Base-by-base conservation (phyloP, 73 alveolate genomes). In the Paramecium octaurelia region DNA sequence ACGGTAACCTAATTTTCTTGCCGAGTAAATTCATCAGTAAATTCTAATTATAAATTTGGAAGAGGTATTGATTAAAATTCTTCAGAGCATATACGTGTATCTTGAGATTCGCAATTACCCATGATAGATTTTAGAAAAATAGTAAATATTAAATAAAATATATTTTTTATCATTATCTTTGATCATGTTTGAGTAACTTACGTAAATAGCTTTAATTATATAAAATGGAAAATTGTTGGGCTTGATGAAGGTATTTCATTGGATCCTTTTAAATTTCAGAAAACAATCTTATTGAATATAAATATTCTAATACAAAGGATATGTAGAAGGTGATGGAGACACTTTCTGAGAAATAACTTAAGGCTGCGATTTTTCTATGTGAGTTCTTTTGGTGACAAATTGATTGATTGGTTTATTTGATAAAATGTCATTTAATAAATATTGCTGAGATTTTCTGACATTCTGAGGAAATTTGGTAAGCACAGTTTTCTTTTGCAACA, bases 261-360 rank as follows among this genome's bases (percentile, higher is more conserved):
- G 91, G 91, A 35, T 80, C 46, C 29, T 23, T 24, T 44, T 80
- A 24, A 24, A 80, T 80, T 80, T 80, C 46, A 24, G 70, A 80
- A 46, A 80, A 80, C 12, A 80, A 24, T 44, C 91, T 80, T 31
- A 14, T 42, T 31, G 48, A 20, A 64, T 64, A 64, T 64, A 23
- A 31, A 54, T 54, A 54, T 50, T 54, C 29, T 64, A 2, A 64
- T 27, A 21, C 48, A 64, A 54, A 64, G 77, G 77, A 64, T 64
- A 64, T 27, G 44, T 64, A 34, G 84, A 27, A 14, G 44, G 48
- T 54, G 69, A 54, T 48, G 77, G 77, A 59, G 38, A 59, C 38
- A 29, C 43, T 59, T 59, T 59, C 34, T 59, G 16, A 12, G 34
- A 29, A 59, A 16, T 59, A 16, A 24, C 77, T 59, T 59, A 59